Base-by-base conservation (phyloP, 2,329 filamentous ascomycete genomes). In the Stemphylium vesicarium region DNA sequence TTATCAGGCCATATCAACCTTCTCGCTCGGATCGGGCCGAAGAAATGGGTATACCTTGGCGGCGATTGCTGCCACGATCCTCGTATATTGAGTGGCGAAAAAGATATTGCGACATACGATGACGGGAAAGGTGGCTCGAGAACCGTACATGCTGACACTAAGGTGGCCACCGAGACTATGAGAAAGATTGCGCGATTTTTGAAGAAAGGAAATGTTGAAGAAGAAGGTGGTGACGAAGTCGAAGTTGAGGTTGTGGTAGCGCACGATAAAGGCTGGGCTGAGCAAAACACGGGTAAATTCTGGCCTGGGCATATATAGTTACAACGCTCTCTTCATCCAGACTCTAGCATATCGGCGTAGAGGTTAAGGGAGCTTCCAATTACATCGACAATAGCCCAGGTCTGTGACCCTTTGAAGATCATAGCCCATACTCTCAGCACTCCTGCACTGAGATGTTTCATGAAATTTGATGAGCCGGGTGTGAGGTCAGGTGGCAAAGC, bases 11-110 rank as follows among this genome's bases (percentile, higher is more conserved):
- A 84, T 54, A 65, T 84, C 1, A 84, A 83, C 55, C 56, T 84
- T 0, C 73, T 84, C 0, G 78, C 74, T 7, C 74, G 79, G 0
- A 74, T 74, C 0, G 74, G 64, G 0, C 66, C 72, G 4, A 50
- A 61, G 39, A 75, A 74, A 35, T 83, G 80, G 73, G 71, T 83
- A 1, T 81, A 80, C 60, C 75, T 85, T 0, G 80, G 77, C 7
- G 83, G 82, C 0, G 83, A 85, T 62, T 79, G 79, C 29, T 85
- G 80, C 56, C 83, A 85, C 59, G 81, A 85, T 63, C 69, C 70
- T 0, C 65, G 83, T 35, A 75, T 85, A 2, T 65, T 85, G 65
- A 78, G 70, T 1, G 81, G 81, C 0, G 81, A 84, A 64, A 82
- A 77, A 58, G 79, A 73, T 0, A 81, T 85, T 46, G 83, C 81